Conservation (phyloP, 768 basidiomycete genomes). For the Pholiota molesta region DNA sequence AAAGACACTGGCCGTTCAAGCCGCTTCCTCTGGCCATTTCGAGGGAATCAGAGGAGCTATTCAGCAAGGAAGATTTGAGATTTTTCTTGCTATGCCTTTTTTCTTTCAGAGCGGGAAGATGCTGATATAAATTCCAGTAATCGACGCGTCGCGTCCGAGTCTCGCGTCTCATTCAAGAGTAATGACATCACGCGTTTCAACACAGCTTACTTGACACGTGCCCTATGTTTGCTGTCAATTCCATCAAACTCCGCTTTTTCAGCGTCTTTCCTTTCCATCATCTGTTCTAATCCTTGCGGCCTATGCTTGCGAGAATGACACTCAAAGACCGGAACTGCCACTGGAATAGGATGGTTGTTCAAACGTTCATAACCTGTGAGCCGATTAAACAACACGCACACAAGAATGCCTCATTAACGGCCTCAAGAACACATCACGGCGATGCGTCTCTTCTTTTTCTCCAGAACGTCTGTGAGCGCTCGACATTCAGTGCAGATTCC, state of each 20-base stretch:
- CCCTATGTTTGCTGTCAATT: no score
- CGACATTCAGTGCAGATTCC: not conserved
- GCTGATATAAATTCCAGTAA: not conserved
- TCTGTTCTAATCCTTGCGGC: not conserved
- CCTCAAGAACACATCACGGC: not conserved
- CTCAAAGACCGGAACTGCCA: no score
- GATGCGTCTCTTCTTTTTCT: not conserved
- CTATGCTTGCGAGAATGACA: no score
- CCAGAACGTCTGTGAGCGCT: not conserved
- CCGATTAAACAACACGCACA: not conserved
- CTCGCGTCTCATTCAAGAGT: no score
- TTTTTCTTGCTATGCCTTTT: no score
- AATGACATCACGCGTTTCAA: not conserved
- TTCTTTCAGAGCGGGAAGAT: no score
- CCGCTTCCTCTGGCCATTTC: not conserved
- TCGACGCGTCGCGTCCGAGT: not conserved
- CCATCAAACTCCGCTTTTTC: not conserved
- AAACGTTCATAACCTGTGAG: not conserved
- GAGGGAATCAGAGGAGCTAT: no score
- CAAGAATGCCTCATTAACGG: not conserved
- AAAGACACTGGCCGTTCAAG: not conserved
- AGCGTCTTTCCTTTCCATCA: not conserved
- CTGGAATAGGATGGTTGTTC: not conserved
- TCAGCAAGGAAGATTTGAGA: no score
- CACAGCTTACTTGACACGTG: not conserved